These are phyloP conservation scores for Limnanthes douglasii DNA, from an alignment of 345 rosid species.

Conservation along the genomic window DNA sequence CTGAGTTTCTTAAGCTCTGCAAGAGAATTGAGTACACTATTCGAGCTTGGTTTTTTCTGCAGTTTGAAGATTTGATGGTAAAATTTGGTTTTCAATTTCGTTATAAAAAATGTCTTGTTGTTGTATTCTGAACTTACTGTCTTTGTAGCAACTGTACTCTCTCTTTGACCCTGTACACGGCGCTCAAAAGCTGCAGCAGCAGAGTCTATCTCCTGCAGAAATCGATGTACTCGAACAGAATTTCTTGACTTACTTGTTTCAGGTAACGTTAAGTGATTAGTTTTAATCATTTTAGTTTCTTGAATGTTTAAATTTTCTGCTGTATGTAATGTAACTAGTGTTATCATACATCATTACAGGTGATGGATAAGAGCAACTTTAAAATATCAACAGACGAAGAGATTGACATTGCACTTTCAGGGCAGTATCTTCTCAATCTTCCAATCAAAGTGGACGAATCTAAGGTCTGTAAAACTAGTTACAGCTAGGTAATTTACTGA, in stretches of 20 bases:
- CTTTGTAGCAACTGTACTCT: conserved; percentile 79
- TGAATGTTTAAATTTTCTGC: not conserved
- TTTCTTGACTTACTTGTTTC: conserved; percentile 69
- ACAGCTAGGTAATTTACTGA: not conserved
- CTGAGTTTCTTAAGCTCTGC: conserved; percentile 81
- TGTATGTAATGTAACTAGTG: no score
- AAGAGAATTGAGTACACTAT: conserved; percentile 90
- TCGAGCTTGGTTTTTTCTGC: conserved; percentile 94
- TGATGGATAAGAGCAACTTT: conserved; percentile 96
- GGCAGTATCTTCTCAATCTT: conserved; percentile 84
- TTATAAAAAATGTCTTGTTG: not conserved
- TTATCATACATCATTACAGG: conserved; percentile 25
- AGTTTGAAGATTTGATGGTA: conserved; percentile 94
- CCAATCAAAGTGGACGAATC: conserved; percentile 85
- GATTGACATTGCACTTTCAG: conserved; percentile 76
- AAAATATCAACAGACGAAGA: conserved; percentile 68
- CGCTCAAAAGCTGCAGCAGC: conserved; percentile 62
- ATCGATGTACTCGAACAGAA: conserved; percentile 79
- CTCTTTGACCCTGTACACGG: conserved; percentile 83
- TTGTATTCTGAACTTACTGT: conserved; percentile 7
- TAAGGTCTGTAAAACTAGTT: conserved; percentile 34
- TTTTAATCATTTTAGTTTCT: not conserved
- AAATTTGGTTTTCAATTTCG: not conserved
- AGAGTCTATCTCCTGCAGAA: conserved; percentile 46
- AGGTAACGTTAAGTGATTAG: conserved; percentile 28